These are phyloP conservation scores for Chaetomiaceae sp. DNA, from an alignment of 2,329 filamentous ascomycete species.

Conservation along the genomic window DNA sequence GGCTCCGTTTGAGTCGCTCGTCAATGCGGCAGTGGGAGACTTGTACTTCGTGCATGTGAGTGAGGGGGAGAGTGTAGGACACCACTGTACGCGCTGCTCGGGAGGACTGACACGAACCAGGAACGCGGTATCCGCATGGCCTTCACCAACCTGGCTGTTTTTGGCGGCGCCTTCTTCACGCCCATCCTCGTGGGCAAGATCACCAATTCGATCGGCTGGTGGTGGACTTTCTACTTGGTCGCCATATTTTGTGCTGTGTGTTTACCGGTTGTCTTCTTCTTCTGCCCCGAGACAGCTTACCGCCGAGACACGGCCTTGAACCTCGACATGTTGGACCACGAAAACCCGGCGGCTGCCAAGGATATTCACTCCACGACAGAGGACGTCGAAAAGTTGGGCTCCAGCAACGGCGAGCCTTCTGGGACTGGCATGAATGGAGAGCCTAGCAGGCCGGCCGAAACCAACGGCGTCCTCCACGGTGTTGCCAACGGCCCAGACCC, in stretches of 20 bases:
- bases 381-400: constrained; percentile 9
- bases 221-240: constrained; percentile 84
- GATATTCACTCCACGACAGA: not conserved
- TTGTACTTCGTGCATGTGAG: constrained; percentile 82
- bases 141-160: constrained; percentile 57
- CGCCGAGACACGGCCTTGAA: constrained; percentile 63
- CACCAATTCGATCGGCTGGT: constrained; percentile 69
- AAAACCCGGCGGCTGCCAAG: constrained; percentile 13
- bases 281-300: constrained; percentile 83
- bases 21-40: constrained; percentile 86
- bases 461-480: constrained; percentile 10
- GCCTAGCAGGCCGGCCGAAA: not conserved
- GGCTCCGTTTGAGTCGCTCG: constrained; percentile 83
- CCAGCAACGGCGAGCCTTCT: not conserved
- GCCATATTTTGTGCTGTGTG: constrained; percentile 73
- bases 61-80: constrained; percentile 8
- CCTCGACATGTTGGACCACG: constrained; percentile 55
- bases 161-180: constrained; percentile 60
- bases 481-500: constrained; percentile 18
- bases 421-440: not conserved
- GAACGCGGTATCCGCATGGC: constrained; percentile 85
- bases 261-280: constrained; percentile 68
- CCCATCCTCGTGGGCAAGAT: constrained; percentile 91
- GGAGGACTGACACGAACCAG: constrained; percentile 33
- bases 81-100: too few relatives aligned